Percentiles rank a stretch among this genome's conserved stretches.
These are phyloP conservation scores for Aureobasidium lini DNA, from an alignment of 2,329 filamentous ascomycete genomes.

Conservation along the genomic window DNA sequence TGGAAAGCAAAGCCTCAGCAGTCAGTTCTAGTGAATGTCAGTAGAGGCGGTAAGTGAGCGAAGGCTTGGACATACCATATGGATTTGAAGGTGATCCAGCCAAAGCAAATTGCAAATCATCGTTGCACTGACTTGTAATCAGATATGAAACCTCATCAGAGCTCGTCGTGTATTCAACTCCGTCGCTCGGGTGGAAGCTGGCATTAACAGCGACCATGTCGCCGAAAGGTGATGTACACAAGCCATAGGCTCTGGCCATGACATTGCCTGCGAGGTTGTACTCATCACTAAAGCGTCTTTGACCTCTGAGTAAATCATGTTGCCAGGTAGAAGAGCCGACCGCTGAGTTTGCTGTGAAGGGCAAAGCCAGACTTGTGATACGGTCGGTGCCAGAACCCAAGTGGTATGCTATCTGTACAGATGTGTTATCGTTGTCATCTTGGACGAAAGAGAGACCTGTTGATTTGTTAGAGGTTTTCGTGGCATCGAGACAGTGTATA, in stretches of 20 bases:
- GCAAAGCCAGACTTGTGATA: constrained; percentile 26
- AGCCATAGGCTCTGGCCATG: constrained; percentile 47
- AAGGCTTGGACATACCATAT: constrained; percentile 12
- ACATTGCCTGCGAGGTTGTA: constrained; percentile 44
- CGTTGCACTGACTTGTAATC: constrained; percentile 14
- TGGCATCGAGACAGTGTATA: not conserved
- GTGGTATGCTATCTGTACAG: constrained; percentile 32
- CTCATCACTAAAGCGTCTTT: constrained; percentile 40
- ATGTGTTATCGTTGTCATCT: constrained; percentile 14
- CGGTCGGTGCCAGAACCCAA: constrained; percentile 28
- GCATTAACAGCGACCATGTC: constrained; percentile 43
- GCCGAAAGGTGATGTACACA: constrained; percentile 40
- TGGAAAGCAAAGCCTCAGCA: constrained; percentile 29
- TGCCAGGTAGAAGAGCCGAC: constrained; percentile 30
- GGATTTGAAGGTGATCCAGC: constrained; percentile 10
- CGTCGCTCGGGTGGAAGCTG: constrained; percentile 49
- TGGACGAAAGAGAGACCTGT: constrained; percentile 26
- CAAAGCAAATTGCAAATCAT: not conserved
- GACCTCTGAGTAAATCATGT: constrained; percentile 30
- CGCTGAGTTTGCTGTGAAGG: not conserved
- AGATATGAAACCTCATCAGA: constrained; percentile 32
- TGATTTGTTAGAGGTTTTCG: not conserved
- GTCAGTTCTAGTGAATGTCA: constrained; percentile 17
- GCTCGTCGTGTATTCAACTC: constrained; percentile 48
- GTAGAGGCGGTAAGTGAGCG: not conserved